Conservation (phyloP, 139 green algal genomes). For the Coccomyxa sp. region DNA sequence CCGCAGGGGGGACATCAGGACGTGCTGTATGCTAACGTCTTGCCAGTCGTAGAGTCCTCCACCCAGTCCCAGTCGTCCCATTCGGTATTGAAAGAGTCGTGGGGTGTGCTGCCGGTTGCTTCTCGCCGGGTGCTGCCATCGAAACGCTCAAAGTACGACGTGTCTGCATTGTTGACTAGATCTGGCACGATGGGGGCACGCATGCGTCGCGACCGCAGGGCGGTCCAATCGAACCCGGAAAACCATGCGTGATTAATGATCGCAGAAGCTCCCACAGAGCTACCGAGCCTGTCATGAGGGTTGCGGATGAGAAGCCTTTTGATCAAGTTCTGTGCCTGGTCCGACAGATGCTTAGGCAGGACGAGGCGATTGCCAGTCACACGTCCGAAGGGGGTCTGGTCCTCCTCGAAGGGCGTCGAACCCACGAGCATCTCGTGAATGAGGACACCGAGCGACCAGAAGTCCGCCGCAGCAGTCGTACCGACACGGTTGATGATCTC, state of each 20-base stretch:
- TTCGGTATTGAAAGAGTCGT: background rate
- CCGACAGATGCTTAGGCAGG: background rate
- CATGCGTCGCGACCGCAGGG: background rate
- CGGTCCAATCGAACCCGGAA: background rate
- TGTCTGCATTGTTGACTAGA: background rate
- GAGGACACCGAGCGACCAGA: slow-evolving; percentile 80
- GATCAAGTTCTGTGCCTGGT: too few relatives aligned
- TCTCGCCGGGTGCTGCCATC: background rate
- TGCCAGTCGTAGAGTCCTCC: background rate
- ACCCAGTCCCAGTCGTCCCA: background rate
- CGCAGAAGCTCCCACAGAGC: background rate
- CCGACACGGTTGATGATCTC: slow-evolving; percentile 77
- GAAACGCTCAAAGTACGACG: background rate
- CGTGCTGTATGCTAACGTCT: background rate
- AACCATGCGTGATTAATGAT: background rate
- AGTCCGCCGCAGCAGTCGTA: slow-evolving; percentile 69
- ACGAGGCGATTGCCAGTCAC: too few relatives aligned
- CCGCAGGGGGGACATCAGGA: background rate
- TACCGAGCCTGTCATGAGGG: background rate
- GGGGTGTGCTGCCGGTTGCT: background rate
- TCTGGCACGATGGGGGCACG: background rate
- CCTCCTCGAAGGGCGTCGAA: slow-evolving; percentile 75
- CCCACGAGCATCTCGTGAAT: slow-evolving; percentile 81
- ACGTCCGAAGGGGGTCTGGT: too few relatives aligned
- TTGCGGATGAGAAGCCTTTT: too few relatives aligned